Percentiles rank a stretch among this genome's conserved stretches.
phyloP scores from a whole-genome alignment of 2,329 filamentous ascomycete species.

The Zymoseptoria tritici region DNA sequence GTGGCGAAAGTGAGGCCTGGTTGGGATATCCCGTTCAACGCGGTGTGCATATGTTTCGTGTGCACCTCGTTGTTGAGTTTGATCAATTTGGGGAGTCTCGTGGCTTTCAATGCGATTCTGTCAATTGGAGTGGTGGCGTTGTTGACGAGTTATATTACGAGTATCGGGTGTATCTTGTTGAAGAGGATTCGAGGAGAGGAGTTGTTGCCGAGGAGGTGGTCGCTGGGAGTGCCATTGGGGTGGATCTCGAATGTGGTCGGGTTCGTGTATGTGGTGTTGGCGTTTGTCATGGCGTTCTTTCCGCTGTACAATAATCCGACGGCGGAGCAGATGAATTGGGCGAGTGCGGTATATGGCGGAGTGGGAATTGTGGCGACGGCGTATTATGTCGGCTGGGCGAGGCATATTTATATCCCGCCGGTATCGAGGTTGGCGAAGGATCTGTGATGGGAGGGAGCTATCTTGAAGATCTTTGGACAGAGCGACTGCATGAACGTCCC shows the following conservation, averaged over 20 bases:
- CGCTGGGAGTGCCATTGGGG: conserved; percentile 17
- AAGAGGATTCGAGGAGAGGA: conserved; percentile 21
- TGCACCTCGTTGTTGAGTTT: conserved; percentile 19
- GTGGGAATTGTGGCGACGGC: conserved; percentile 14
- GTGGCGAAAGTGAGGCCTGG: conserved; percentile 18
- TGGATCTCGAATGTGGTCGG: conserved; percentile 20
- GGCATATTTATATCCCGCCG: conserved; percentile 24
- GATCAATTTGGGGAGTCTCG: conserved; percentile 31
- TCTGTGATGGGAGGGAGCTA: conserved; percentile 1
- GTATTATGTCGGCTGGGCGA: conserved; percentile 23
- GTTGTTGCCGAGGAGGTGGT: conserved; percentile 20
- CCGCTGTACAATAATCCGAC: conserved; percentile 19
- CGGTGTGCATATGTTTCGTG: conserved; percentile 19
- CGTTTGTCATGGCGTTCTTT: conserved; percentile 23
- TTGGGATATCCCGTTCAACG: conserved; percentile 23
- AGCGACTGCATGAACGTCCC: too few relatives aligned
- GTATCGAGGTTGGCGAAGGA: conserved; percentile 17
- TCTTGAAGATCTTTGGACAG: not conserved
- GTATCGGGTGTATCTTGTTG: conserved; percentile 21
- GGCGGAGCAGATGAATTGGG: conserved; percentile 23
- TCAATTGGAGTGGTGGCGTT: conserved; percentile 31
- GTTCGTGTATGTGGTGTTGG: conserved; percentile 15
- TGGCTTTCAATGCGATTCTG: conserved; percentile 39
- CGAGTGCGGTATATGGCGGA: conserved; percentile 15
- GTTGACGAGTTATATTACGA: conserved; percentile 21